Evolutionary conservation across 1,139 yeast genomes (phyloP).

Genomic region (Taphrina pruni): DNA sequence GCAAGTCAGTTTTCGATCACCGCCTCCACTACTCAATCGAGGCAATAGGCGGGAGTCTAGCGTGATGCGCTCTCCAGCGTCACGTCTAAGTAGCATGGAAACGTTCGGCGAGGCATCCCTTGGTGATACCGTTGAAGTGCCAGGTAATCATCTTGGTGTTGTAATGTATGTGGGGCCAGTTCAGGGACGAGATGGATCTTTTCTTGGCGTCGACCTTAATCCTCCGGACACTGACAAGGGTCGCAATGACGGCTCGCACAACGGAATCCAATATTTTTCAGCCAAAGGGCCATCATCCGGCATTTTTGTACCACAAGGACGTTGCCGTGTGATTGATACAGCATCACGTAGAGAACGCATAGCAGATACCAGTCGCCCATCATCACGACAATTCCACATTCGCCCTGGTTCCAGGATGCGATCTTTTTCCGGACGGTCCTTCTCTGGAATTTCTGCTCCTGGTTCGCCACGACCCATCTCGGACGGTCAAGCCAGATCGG

Average conservation of each 20-base stretch:
- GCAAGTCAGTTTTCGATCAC: constrained; percentile 15
- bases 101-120: constrained; percentile 43
- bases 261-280: constrained; percentile 65
- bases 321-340: constrained; percentile 30
- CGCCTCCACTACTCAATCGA: constrained; percentile 3
- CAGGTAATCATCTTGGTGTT: constrained; percentile 60
- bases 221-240: constrained; percentile 72
- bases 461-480: constrained; percentile 1
- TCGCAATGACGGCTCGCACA: constrained; percentile 75
- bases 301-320: constrained; percentile 46
- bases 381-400: constrained; percentile 23
- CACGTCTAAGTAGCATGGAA: background rate
- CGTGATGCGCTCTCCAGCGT: constrained; percentile 19
- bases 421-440: constrained; percentile 14
- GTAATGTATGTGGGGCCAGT: constrained; percentile 77
- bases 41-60: constrained; percentile 4
- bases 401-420: constrained; percentile 21
- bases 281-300: constrained; percentile 53
- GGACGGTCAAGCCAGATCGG: background rate
- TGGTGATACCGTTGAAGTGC: constrained; percentile 55
- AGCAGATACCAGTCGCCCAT: background rate
- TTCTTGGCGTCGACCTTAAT: constrained; percentile 83
- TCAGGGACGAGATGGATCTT: constrained; percentile 73
- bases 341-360: background rate
- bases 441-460: constrained; percentile 5